phyloP scores from a whole-genome alignment of 2,329 filamentous ascomycete species.

The Sphaerostilbella broomeana region DNA sequence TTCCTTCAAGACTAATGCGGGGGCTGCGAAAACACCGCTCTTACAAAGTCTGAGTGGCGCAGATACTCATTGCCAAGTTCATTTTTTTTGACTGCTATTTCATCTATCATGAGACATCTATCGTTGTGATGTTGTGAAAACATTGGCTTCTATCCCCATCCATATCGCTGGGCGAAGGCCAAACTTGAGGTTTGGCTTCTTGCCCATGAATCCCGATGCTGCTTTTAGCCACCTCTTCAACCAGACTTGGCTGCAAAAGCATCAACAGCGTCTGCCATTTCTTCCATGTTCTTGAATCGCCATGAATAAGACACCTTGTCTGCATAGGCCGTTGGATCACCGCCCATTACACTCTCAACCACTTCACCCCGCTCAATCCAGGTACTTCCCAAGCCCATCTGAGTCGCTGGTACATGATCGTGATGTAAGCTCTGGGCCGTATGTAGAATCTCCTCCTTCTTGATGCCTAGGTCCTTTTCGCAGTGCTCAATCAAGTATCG shows the following conservation, averaged over 20 bases:
- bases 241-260: slow-evolving; percentile 7
- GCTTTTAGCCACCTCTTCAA: background rate
- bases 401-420: slow-evolving; percentile 60
- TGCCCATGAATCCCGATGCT: too few species aligned
- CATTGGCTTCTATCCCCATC: too few species aligned
- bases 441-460: slow-evolving; percentile 51
- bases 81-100: too few species aligned
- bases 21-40: too few species aligned
- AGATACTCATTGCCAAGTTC: too few species aligned
- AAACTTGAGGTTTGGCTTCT: too few species aligned
- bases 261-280: slow-evolving; percentile 54
- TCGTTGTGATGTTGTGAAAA: too few species aligned
- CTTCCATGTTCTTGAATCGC: slow-evolving; percentile 50
- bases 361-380: slow-evolving; percentile 57
- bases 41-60: too few species aligned
- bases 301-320: slow-evolving; percentile 34
- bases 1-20: too few species aligned
- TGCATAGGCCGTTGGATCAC: slow-evolving; percentile 26
- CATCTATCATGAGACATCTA: too few species aligned
- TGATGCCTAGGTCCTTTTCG: slow-evolving; percentile 46
- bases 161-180: too few species aligned
- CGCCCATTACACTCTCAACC: slow-evolving; percentile 20
- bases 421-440: slow-evolving; percentile 62
- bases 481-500: slow-evolving; percentile 53
- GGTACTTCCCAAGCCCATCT: slow-evolving; percentile 51